Percentiles rank a stretch among this genome's conserved stretches.
Conservation (phyloP, 2,329 filamentous ascomycete species). For the Botryotinia calthae region DNA sequence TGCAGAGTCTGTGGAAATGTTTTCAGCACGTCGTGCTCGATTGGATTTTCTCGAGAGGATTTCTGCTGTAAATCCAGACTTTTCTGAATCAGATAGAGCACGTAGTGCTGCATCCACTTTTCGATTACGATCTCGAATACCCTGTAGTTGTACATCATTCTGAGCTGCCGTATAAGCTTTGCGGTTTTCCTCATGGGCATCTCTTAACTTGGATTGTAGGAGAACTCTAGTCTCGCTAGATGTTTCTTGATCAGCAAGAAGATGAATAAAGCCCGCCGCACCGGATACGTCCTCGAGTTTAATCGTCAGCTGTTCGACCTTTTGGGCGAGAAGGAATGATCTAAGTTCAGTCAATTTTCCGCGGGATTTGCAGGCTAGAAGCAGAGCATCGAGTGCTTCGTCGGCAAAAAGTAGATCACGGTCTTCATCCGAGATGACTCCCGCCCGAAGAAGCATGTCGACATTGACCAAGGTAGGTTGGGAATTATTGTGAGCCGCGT, state of each 20-base stretch:
- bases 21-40: neutral
- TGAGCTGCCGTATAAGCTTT: neutral
- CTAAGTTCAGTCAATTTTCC: neutral
- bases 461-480: neutral
- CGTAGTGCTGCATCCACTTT: neutral
- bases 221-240: neutral
- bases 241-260: neutral
- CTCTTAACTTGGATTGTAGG: neutral
- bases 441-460: neutral
- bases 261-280: neutral
- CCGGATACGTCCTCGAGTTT: neutral
- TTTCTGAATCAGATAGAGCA: neutral
- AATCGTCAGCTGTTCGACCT: neutral
- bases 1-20: neutral
- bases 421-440: neutral
- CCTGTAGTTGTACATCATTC: neutral
- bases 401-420: neutral
- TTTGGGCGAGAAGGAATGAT: neutral
- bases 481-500: neutral
- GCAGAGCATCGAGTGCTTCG: neutral
- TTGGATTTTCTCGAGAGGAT: neutral
- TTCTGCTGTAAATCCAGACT: neutral
- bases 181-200: neutral
- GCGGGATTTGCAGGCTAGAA: neutral
- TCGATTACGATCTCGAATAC: neutral